Evolutionary conservation across 2,329 filamentous ascomycete genomes (phyloP), one percentile per base, ranked within the genome.

Genomic region (Fusarium sp.): DNA sequence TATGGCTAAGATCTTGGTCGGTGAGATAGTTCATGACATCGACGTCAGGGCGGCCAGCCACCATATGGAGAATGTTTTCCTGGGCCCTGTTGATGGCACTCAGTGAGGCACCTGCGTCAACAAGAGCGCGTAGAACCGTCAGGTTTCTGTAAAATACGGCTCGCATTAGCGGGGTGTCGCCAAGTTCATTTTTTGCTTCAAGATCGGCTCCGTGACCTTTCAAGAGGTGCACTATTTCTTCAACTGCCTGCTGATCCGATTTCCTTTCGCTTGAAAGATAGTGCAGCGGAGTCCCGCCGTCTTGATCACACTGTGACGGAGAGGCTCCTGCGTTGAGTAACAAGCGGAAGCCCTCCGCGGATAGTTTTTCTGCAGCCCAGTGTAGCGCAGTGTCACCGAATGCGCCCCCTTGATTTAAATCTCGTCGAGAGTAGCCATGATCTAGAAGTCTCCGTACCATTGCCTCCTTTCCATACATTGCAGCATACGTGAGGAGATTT

Each of bases 391-490:
- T 53, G 0, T 0, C 0, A 1, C 53, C 50, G 2, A 2, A 0
- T 0, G 0, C 0, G 7, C 0, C 0, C 1, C 1, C 2, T 5
- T 13, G 7, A 1, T 44, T 3, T 0, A 70, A 1, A 1, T 9
- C 9, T 10, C 13, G 10, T 3, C 19, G 4, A 8, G 62, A 67
- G 1, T 54, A 33, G 7, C 22, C 11, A 3, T 44, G 1, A 1
- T 24, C 19, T 4, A 69, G 17, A 4, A 71, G 53, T 2, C 21
- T 39, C 6, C 15, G 3, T 2, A 28, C 0, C 4, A 22, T n/a
- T 14, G 21, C 7, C 9, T 52, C 22, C 1, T 2, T 0, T 0
- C 5, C 6, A 4, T 0, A 0, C 0, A 0, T 0, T 21, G 15
- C 2, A 14, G 54, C 54, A 1, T 0, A 0, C 17, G 62, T 39